Evolutionary conservation across 2,329 filamentous ascomycete species (phyloP).

Genomic region (Fusarium buharicum): DNA sequence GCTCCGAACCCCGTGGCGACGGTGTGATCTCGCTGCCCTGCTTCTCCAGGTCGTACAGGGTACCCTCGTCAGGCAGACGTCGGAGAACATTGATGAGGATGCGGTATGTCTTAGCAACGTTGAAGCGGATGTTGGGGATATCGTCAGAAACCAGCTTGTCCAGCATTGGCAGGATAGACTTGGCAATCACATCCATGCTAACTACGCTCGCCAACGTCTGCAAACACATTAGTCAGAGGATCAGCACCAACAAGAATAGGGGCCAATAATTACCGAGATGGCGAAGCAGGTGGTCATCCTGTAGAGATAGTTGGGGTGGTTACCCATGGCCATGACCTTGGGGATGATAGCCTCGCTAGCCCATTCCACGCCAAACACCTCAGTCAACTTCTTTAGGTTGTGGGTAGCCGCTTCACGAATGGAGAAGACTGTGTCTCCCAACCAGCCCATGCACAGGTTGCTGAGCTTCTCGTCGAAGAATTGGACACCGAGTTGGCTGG

Average conservation of each 20-base stretch:
- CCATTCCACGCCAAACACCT: constrained; percentile 98
- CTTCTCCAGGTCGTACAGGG: constrained; percentile 86
- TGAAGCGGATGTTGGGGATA: constrained; percentile 99
- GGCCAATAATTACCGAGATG: constrained; percentile 78
- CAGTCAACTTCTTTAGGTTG: constrained; percentile 97
- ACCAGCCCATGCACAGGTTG: constrained; percentile 96
- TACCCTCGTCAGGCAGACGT: constrained; percentile 88
- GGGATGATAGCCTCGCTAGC: constrained; percentile 96
- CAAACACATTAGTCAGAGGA: constrained; percentile 38
- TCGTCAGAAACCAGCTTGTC: constrained; percentile 93
- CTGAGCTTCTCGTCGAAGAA: constrained; percentile 99
- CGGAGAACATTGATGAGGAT: constrained; percentile 92
- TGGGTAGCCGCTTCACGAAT: constrained; percentile 97
- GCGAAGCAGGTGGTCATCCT: constrained; percentile 99
- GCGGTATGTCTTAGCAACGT: constrained; percentile 97
- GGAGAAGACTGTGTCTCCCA: constrained; percentile 98
- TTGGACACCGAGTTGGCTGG: constrained; percentile 92
- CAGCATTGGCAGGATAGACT: constrained; percentile 94
- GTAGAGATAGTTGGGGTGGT: constrained; percentile 98
- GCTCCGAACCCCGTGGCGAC: constrained; percentile 77
- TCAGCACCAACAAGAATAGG: background rate
- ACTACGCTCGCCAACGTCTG: constrained; percentile 95
- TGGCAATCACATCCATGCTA: constrained; percentile 90
- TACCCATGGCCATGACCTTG: constrained; percentile 98
- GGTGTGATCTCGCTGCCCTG: constrained; percentile 70